Percentiles rank a stretch among this genome's conserved stretches.
phyloP scores from a whole-genome alignment of 192 early-diverging fungal genomes.

The Gonapodya prolifera region DNA sequence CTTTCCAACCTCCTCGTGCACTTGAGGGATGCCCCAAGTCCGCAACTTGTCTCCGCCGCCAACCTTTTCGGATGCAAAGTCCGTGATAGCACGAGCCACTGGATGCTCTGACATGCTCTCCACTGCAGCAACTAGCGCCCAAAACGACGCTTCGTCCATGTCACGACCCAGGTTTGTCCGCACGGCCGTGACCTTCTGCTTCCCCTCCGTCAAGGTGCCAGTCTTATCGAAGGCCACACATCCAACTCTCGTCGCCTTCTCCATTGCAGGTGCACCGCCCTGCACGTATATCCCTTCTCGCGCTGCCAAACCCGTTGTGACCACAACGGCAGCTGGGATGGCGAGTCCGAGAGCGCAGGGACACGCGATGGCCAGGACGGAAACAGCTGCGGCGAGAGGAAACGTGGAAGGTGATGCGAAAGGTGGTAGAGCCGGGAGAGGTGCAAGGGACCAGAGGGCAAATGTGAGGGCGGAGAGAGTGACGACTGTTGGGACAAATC shows the following conservation, averaged over 20 bases:
- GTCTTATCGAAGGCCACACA: conserved; percentile 76
- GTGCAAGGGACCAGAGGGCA: conserved; percentile 35
- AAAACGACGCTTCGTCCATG: background rate
- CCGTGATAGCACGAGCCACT: background rate
- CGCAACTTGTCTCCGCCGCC: background rate
- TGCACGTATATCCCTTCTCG: conserved; percentile 40
- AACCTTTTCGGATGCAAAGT: background rate
- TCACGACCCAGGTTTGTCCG: no score
- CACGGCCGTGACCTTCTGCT: background rate
- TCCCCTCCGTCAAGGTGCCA: conserved; percentile 58
- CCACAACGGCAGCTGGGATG: conserved; percentile 96
- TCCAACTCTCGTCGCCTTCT: conserved; percentile 42
- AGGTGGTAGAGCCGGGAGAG: no score
- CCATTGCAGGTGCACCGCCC: conserved; percentile 60
- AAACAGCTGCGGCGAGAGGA: no score
- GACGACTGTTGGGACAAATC: conserved; percentile 53
- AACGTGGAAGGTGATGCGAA: no score
- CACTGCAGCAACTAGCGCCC: background rate
- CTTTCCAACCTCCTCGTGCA: background rate
- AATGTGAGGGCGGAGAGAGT: conserved; percentile 39
- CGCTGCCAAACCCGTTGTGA: conserved; percentile 71
- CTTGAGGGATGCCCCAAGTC: background rate
- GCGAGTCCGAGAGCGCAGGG: conserved; percentile 77
- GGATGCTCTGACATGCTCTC: background rate
- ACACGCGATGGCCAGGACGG: conserved; percentile 59